Evolutionary conservation across 768 basidiomycete species (phyloP), one percentile per base, ranked within the genome.

Genomic region (Rhodosporidiobolus sp.): DNA sequence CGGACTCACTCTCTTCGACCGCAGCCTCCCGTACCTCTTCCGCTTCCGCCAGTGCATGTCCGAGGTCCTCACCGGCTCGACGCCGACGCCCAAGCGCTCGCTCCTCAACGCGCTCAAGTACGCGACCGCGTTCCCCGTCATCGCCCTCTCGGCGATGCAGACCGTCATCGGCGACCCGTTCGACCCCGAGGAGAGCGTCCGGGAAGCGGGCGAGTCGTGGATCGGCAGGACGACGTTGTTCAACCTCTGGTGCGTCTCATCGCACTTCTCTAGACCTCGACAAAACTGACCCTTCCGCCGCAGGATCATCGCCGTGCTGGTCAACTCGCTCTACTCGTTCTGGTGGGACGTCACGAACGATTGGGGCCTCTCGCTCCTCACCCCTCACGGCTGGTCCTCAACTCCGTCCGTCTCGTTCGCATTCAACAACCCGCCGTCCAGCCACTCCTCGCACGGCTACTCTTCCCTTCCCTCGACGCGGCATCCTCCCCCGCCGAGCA

Each of bases 261-360:
- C n/a, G n/a, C 35, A 9, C 46, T 9, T n/a, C 24, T 19, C 56
- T 46, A 11, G 0, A 0, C 28, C n/a, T 17, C 1, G 48, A 9
- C 3, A 10, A 52, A 10, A 10, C 5, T 57, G 20, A 43, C 54
- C 22, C 45, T 30, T 24, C 43, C 53, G 30, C n/a, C 22, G n/a
- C 46, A 95, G 93, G 94, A 81, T 97, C 24, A 81, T 96, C 56
- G 86, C 89, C 17, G 94, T 92, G 32, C 85, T 86, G 48, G 80
- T 95, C 78, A 98, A 98, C 81, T 95, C 94, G 6, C 80, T 90
- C 43, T 99, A 92, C 81, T 94, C 94, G 5, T 98, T 95, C 81
- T 99, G 93, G 91, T 99, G 96, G 96, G 96, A 98, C 81, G 86
- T 98, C 54, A 93, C 92, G 59, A 91, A 95, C 80, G 96, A 99